Base-by-base conservation (phyloP, 202 grass and related monocot genomes). In the Elaeis oleifera region DNA sequence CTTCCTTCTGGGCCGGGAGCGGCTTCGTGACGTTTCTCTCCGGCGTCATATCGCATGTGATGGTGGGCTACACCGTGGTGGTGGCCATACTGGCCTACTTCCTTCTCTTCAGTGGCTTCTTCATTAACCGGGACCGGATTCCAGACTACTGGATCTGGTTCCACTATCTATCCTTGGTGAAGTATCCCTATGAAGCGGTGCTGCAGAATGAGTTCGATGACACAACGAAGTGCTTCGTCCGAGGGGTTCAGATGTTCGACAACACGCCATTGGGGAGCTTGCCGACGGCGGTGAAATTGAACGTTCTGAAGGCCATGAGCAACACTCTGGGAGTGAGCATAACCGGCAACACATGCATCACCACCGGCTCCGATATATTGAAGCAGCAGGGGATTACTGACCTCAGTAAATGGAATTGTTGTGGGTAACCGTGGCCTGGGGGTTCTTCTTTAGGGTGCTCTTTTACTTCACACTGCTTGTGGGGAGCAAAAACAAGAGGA, bases 31-130 rank as follows among this genome's bases (percentile, higher is more conserved):
- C 92, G 28, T 96, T 91, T 83, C 92, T 91, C 16, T 96, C 92
- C 7, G 92, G 92, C 4, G 87, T 91, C 20, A 88, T 96, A 15
- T 85, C 92, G 0, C 64, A 96, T 62, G 81, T 85, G 16, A 85
- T 84, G 92, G 74, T 96, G 6, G 92, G 92, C 0, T 96, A 54
- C 81, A 81, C 87, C 4, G 92, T 96, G 50, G 92, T 96, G 65
- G 76, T 96, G n/a, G 72, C 92, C 0, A 83, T 76, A 51, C 84
- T 96, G 17, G 76, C 92, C 7, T 96, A 96, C 78, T 96, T 96
- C 76, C 87, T 96, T 16, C 83, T 96, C n/a, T 96, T 96, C 71
- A 96, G 92, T 64, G 92, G 92, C 71, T 96, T 96, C 81, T 96
- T 96, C 79, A 96, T 96, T 67, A 89, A 65, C n/a, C 79, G 92